Conservation (phyloP, 257 asterid genomes). For the Nicotiana paniculata region DNA sequence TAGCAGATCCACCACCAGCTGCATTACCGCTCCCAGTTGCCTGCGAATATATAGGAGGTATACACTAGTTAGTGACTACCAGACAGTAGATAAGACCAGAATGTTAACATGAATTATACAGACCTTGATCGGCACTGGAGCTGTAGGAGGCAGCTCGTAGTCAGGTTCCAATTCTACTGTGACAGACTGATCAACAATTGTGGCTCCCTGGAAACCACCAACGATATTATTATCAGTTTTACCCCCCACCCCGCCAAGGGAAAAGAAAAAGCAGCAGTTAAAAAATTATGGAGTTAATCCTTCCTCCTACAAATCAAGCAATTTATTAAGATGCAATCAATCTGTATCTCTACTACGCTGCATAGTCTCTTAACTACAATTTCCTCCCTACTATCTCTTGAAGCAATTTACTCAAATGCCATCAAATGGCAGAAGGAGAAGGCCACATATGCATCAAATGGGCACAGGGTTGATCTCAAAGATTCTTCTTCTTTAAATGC, state of each 20-base stretch:
- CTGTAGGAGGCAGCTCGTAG: conserved; percentile 38
- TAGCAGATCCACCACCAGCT: conserved; percentile 30
- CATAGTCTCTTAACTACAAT: not conserved
- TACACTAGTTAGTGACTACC: not conserved
- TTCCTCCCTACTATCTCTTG: not conserved
- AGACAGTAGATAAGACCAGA: not conserved
- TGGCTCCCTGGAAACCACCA: conserved; percentile 44
- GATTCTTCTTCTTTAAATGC: not conserved
- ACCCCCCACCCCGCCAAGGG: not conserved
- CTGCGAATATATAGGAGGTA: conserved; percentile 18
- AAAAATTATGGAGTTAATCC: not conserved
- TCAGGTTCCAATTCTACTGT: conserved; percentile 35
- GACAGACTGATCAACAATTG: conserved; percentile 59
- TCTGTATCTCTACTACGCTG: not conserved
- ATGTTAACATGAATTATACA: conserved; percentile 2
- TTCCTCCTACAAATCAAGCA: not conserved
- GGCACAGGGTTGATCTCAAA: not conserved
- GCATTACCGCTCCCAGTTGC: conserved; percentile 27
- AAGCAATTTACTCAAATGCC: not conserved
- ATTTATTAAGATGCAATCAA: not conserved
- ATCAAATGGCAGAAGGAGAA: not conserved
- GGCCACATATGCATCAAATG: not conserved
- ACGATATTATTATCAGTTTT: not conserved
- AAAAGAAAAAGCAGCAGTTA: not conserved
- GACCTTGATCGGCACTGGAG: conserved; percentile 28